Evolutionary conservation across 2,329 filamentous ascomycete genomes (phyloP), one percentile per base, ranked within the genome.

Genomic region (Nemania sp.): DNA sequence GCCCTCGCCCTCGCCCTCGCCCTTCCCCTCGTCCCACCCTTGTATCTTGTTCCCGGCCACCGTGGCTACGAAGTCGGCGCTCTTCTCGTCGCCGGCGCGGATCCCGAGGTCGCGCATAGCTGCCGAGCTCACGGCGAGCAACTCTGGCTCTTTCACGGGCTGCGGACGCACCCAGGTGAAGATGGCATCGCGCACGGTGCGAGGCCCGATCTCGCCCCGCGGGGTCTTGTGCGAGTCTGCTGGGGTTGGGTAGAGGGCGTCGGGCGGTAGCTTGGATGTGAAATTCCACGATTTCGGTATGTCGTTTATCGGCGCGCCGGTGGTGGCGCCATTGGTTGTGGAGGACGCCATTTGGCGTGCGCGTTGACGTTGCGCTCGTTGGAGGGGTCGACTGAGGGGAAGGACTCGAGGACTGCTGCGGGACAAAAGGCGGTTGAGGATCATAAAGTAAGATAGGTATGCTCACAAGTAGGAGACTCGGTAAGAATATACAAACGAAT

Each of bases 101-200:
- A 99, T 88, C 0, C 93, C 92, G n/a, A 99, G 83, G 75, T 97
- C 93, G 58, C 85, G 85, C 81, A 98, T 84, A 0, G 94, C 95
- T 1, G 89, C 89, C 2, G 89, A 86, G 70, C 94, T 97, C 1
- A 97, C 90, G 6, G 89, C 92, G 1, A 98, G 86, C 18, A 99
- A 84, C 76, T 98, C 93, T 0, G 93, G 89, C 24, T 91, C 87
- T 70, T 90, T 84, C 27, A 90, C 87, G 22, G 85, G 80, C 75
- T 95, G 92, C 0, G 96, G 96, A 3, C 94, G 89, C 22, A 99
- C 94, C 85, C 91, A 99, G 8, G 94, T 97, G 81, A 93, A 99
- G 58, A 95, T 82, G 3, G 96, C 95, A 67, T 90, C 88, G 77
- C 91, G 93, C 47, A 99, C 96, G 79, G 93, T 86, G 56, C 94